Evolutionary conservation across 2,329 filamentous ascomycete genomes (phyloP).

Genomic region (Arthrinium puccinioides): DNA sequence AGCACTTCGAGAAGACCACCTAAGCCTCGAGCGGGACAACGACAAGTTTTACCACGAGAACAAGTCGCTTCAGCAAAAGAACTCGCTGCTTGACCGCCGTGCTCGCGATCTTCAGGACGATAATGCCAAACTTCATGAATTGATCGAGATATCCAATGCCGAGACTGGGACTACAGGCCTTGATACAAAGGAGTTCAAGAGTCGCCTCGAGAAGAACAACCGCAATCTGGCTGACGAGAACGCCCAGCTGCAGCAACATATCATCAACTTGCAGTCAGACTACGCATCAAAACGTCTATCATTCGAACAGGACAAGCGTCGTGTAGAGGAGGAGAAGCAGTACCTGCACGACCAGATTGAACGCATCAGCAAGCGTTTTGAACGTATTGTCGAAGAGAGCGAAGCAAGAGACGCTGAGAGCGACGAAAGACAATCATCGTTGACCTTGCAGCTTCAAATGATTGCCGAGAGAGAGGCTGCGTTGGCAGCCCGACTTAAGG

Average conservation of each 20-base stretch:
- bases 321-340: slow-evolving; percentile 10
- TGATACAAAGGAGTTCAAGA: slow-evolving; percentile 14
- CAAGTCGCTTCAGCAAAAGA: slow-evolving; percentile 28
- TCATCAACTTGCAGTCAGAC: slow-evolving; percentile 13
- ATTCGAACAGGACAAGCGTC: slow-evolving; percentile 14
- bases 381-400: slow-evolving; percentile 19
- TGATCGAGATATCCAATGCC: slow-evolving; percentile 29
- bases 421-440: slow-evolving; percentile 11
- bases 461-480: slow-evolving; percentile 12
- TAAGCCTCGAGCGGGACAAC: slow-evolving; percentile 45
- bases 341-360: slow-evolving; percentile 36
- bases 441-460: slow-evolving; percentile 15
- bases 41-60: slow-evolving; percentile 48
- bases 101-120: slow-evolving; percentile 38
- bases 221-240: slow-evolving; percentile 15
- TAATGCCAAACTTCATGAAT: slow-evolving; percentile 38
- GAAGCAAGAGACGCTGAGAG: slow-evolving; percentile 14
- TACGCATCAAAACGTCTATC: slow-evolving; percentile 8
- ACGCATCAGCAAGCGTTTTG: slow-evolving; percentile 23
- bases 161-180: slow-evolving; percentile 12
- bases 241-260: slow-evolving; percentile 14
- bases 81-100: slow-evolving; percentile 38
- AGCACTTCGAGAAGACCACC: slow-evolving; percentile 41
- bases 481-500: slow-evolving; percentile 11
- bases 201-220: slow-evolving; percentile 15